Base-by-base conservation (phyloP, 306 rosid species). In the Begonia fuchsioides region DNA sequence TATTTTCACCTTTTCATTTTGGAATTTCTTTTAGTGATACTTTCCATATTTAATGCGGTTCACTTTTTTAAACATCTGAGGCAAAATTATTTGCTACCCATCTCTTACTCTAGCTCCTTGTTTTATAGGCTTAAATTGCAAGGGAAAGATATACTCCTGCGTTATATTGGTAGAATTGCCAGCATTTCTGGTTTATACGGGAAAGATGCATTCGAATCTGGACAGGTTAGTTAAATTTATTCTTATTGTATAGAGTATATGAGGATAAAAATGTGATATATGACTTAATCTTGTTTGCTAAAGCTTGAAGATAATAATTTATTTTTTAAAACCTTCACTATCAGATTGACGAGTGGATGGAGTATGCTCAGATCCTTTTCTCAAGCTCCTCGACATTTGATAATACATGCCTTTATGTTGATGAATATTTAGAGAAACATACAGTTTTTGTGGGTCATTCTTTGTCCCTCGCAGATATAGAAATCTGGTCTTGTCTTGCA, bases 311-410 rank as follows among this genome's bases (percentile, higher is more conserved):
- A 26, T 26, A 8, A 26, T 26, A 8, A 26, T 50, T 38, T 43
- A 54, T 5, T 53, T 58, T 61, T 49, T 52, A 51, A 46, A 20
- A 46, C 32, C 17, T 13, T 49, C 38, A 39, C 47, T 14, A 26
- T 53, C 66, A 81, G 98, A 75, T 85, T 71, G 94, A 72, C 41
- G 87, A 79, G 53, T 79, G 86, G 94, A 67, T 90, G 52, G 98
- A 90, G 52, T 79, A 70, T 51, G 83, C 94, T 55, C 79, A 90
- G 39, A 50, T 61, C 55, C 63, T 90, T 35, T 84, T 77, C 11
- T 66, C 69, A 3, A 95, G 98, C 54, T 69, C 98, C 54, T 69
- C 98, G 54, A 73, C 94, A 38, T 81, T 90, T 66, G 98, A 90
- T 71, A 75, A 13, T 56, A 87, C 77, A 13, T 90, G 94, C 73